A percentile compares a stretch with the other conserved stretches of the same genome.
Conservation (phyloP, 2,329 filamentous ascomycete species). For the Penicillium sumatraense region DNA sequence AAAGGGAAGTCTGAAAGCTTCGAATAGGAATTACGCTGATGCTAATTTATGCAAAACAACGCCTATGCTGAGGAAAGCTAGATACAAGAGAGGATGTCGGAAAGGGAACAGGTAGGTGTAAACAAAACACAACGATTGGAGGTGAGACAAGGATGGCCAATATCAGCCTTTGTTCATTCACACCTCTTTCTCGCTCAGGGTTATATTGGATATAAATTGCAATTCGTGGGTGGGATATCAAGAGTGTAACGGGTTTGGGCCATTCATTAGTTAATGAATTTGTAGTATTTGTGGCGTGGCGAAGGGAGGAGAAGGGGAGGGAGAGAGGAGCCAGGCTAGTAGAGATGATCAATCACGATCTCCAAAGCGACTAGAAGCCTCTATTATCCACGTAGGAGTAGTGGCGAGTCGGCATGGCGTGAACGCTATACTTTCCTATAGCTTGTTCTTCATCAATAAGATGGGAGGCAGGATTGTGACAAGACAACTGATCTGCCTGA, state of each 20-base stretch:
- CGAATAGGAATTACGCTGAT: slow-evolving; percentile 30
- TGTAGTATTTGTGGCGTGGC: neutral
- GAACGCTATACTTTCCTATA: neutral
- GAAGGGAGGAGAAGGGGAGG: neutral
- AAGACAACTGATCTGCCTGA: neutral
- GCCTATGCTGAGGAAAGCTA: slow-evolving; percentile 33
- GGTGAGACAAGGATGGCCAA: slow-evolving; percentile 10
- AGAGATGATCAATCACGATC: neutral
- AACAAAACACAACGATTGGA: slow-evolving; percentile 14
- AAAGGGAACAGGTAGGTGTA: slow-evolving; percentile 13
- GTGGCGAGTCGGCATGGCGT: neutral
- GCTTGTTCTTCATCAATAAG: neutral
- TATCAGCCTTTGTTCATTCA: neutral
- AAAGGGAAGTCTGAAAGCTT: neutral
- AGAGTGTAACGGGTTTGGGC: neutral
- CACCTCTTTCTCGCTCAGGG: neutral
- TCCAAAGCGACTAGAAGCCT: neutral
- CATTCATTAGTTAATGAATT: neutral
- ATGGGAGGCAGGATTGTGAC: neutral
- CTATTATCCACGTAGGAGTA: neutral
- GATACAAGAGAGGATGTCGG: slow-evolving; percentile 21
- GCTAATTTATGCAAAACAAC: slow-evolving; percentile 34
- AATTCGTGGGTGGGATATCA: slow-evolving; percentile 6
- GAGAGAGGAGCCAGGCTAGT: too few relatives aligned
- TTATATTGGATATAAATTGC: slow-evolving; percentile 7